Percentiles rank a stretch among this genome's conserved stretches.
Conservation (phyloP, 768 basidiomycete genomes). For the Tylopilus rubrobrunneus region DNA sequence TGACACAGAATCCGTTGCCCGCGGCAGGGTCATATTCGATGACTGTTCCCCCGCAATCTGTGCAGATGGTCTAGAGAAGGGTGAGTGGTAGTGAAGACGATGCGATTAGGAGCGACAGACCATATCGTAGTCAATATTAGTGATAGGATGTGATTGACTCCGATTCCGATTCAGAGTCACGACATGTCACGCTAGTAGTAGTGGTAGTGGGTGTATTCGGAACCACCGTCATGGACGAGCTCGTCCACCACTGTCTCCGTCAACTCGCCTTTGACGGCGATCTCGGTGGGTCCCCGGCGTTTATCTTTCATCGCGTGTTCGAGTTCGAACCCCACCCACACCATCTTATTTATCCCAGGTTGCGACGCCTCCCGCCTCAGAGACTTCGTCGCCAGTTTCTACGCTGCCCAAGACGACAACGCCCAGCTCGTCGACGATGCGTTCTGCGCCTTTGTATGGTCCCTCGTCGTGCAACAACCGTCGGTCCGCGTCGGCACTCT, state of each 20-base stretch:
- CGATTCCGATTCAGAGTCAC: not conserved
- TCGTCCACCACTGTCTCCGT: conserved; percentile 77
- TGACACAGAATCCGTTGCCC: conserved; percentile 80
- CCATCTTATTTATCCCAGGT: conserved; percentile 45
- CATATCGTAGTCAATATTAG: conserved; percentile 5
- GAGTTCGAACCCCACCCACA: conserved; percentile 45
- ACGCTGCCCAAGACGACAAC: conserved; percentile 37
- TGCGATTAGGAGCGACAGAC: conserved; percentile 4
- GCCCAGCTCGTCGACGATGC: conserved; percentile 67
- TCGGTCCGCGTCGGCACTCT: conserved; percentile 72
- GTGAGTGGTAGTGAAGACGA: not conserved
- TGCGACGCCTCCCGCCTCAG: conserved; percentile 68
- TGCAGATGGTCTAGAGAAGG: conserved; percentile 53
- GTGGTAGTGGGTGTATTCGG: too few relatives aligned
- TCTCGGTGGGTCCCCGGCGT: conserved; percentile 58
- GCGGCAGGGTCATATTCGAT: conserved; percentile 84
- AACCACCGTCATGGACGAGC: conserved; percentile 58
- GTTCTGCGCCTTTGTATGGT: conserved; percentile 81
- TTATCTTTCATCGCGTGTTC: conserved; percentile 4
- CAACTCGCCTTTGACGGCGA: conserved; percentile 91
- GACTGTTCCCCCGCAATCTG: conserved; percentile 76
- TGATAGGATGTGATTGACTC: not conserved
- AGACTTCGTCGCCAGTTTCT: conserved; percentile 68
- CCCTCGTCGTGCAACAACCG: conserved; percentile 68
- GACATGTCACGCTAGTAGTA: not conserved